A percentile compares a stretch with the other conserved stretches of the same genome.
Evolutionary conservation across 2,329 filamentous ascomycete genomes (phyloP).

Genomic region (Macrophomina pseudophaseolina): DNA sequence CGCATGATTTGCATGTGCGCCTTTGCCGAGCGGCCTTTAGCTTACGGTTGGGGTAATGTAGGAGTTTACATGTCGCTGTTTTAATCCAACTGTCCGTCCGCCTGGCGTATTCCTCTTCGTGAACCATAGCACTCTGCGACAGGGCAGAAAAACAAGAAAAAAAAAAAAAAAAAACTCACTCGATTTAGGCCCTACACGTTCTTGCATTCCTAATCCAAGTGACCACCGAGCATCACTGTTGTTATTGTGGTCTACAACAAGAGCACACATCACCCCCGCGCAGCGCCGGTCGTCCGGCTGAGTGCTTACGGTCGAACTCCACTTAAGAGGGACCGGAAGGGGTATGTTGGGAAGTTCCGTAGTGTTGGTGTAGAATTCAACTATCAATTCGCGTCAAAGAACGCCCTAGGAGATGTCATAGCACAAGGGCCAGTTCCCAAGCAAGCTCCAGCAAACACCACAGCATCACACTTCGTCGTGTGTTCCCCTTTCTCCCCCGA

Average conservation of each 20-base stretch:
- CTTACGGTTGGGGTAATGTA: not conserved
- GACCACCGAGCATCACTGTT: too few species aligned
- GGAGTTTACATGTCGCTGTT: too few species aligned
- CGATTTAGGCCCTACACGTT: too few species aligned
- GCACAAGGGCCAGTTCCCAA: not conserved
- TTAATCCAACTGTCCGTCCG: too few species aligned
- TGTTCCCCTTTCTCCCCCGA: not conserved
- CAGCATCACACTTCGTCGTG: constrained; percentile 7
- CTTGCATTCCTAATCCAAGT: too few species aligned
- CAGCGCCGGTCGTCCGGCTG: not conserved
- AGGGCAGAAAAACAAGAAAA: too few species aligned
- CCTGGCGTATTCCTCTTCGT: too few species aligned
- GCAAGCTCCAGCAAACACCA: not conserved
- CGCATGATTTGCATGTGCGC: constrained; percentile 20
- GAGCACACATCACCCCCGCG: too few species aligned
- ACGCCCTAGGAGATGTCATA: not conserved
- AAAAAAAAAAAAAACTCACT: too few species aligned
- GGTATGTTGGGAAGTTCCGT: constrained; percentile 7
- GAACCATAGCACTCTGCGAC: too few species aligned
- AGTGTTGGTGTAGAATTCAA: not conserved
- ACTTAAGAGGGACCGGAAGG: not conserved
- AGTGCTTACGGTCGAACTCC: not conserved
- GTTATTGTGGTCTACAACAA: too few species aligned
- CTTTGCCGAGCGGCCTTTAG: not conserved
- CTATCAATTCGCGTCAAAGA: not conserved